phyloP scores from a whole-genome alignment of 352 stramenopile genomes.

The Globisporangium paddicum region DNA sequence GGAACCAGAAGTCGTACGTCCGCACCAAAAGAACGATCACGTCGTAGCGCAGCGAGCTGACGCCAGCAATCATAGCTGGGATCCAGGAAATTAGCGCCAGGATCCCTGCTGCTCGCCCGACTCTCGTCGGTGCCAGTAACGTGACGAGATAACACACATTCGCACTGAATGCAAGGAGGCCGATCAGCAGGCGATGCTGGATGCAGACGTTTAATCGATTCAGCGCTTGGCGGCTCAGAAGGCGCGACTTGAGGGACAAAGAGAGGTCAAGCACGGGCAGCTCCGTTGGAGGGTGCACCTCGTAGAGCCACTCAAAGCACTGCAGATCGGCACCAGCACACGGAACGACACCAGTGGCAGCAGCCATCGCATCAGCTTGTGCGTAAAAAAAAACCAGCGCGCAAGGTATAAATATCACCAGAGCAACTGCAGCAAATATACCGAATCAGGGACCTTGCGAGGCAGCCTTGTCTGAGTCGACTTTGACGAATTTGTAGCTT shows the following conservation, averaged over 20 bases:
- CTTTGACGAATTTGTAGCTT: no score
- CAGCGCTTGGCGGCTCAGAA: slow-evolving; percentile 1
- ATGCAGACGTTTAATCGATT: background rate
- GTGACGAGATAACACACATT: slow-evolving; percentile 1
- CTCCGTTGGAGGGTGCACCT: background rate
- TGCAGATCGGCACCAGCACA: background rate
- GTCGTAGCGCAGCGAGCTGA: slow-evolving; percentile 11
- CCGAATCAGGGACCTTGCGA: no score
- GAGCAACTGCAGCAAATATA: no score
- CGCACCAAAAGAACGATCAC: slow-evolving; percentile 2
- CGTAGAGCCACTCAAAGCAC: background rate
- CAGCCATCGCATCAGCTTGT: background rate
- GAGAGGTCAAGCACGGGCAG: slow-evolving; percentile 14
- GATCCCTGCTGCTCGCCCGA: background rate
- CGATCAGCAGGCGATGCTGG: background rate
- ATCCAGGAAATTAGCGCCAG: background rate
- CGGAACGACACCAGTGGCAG: background rate
- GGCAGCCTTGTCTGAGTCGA: no score
- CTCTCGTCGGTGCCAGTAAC: background rate
- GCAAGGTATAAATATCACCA: no score
- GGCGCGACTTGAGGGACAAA: slow-evolving; percentile 18
- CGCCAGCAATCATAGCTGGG: background rate
- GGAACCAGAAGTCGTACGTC: slow-evolving; percentile 17
- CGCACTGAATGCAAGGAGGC: background rate
- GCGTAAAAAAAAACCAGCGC: background rate